phyloP scores from a whole-genome alignment of 2,329 filamentous ascomycete genomes.

The Geosmithia flava region DNA sequence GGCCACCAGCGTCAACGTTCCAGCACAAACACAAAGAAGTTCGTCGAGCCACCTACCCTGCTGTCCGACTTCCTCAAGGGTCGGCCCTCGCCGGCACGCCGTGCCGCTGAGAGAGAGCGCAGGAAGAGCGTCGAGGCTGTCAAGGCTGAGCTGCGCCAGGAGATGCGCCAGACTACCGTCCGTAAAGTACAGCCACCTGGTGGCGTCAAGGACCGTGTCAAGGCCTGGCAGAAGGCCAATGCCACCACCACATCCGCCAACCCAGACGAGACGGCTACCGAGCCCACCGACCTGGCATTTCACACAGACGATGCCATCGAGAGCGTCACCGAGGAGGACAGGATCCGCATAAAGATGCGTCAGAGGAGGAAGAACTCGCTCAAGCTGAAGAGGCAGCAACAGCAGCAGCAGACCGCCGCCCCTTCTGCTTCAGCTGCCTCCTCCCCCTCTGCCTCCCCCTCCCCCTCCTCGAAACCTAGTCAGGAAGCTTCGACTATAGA shows the following conservation, averaged over 20 bases:
- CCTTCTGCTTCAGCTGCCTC: too few relatives aligned
- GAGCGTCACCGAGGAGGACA: constrained; percentile 49
- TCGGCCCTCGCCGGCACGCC: constrained; percentile 40
- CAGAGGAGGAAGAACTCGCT: constrained; percentile 27
- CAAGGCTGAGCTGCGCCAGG: constrained; percentile 36
- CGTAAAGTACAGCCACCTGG: constrained; percentile 48
- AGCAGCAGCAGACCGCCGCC: background rate
- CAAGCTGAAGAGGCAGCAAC: constrained; percentile 10
- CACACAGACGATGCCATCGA: constrained; percentile 38
- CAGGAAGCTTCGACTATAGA: constrained; percentile 16
- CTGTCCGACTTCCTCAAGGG: constrained; percentile 46
- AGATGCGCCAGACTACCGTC: constrained; percentile 47
- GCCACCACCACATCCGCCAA: constrained; percentile 45
- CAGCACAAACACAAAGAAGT: constrained; percentile 20
- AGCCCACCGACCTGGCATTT: constrained; percentile 49
- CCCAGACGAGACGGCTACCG: constrained; percentile 39
- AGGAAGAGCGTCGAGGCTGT: constrained; percentile 47
- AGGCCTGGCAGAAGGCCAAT: constrained; percentile 73
- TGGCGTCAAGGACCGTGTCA: constrained; percentile 67
- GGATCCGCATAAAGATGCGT: constrained; percentile 41
- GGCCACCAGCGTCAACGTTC: constrained; percentile 3
- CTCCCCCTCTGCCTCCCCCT: constrained; percentile 2
- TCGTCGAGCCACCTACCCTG: constrained; percentile 25
- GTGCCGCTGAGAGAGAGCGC: constrained; percentile 36
- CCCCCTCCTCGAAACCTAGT: constrained; percentile 5